phyloP scores from a whole-genome alignment of 495 filamentous ascomycete species.

The Penicillium pulvis region DNA sequence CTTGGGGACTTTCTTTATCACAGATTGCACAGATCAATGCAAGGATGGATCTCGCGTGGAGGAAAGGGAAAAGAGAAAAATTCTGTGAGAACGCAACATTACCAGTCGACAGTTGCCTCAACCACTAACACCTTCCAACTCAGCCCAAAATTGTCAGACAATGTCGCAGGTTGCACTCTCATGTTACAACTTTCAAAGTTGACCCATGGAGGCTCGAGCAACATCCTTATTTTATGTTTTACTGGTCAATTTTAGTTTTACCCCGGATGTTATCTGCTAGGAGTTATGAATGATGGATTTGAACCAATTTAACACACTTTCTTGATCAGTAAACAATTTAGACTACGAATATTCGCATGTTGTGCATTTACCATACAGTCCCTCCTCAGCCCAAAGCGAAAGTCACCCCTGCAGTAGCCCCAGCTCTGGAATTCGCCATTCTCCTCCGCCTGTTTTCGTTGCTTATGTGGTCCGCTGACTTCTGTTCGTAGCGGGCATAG shows the following conservation, averaged over 20 bases:
- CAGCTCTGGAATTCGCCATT: no score
- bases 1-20: not conserved
- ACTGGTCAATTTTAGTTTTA: constrained; percentile 16
- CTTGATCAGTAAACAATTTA: not conserved
- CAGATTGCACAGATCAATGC: constrained; percentile 8
- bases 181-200: constrained; percentile 19
- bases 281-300: constrained; percentile 30
- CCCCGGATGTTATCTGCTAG: constrained; percentile 8
- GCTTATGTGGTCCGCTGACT: no score
- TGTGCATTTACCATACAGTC: no score
- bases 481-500: no score
- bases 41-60: constrained; percentile 33
- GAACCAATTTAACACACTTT: constrained; percentile 6
- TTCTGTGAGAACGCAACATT: constrained; percentile 22
- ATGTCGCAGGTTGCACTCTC: constrained; percentile 17
- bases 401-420: no score
- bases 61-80: constrained; percentile 38
- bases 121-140: constrained; percentile 1
- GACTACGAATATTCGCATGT: no score
- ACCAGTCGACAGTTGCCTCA: no score
- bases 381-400: no score
- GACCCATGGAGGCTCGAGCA: constrained; percentile 9
- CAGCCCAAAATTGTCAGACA: constrained; percentile 23
- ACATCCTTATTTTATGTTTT: constrained; percentile 13
- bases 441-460: no score